Conservation (phyloP, 306 rosid species). For the Purshia tridentata region DNA sequence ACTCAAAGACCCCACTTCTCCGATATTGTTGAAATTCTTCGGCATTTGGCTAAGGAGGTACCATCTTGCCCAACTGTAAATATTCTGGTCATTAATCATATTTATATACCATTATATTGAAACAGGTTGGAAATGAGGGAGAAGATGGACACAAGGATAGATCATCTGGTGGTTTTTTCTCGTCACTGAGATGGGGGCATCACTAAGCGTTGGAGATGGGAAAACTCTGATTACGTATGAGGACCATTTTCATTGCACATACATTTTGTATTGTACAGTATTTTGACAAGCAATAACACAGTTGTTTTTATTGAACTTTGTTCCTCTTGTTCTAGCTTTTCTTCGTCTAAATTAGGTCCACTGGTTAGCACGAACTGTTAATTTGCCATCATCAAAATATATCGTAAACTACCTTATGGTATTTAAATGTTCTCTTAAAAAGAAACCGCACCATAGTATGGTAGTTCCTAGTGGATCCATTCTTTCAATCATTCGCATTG, state of each 20-base stretch:
- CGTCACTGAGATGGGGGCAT: constrained; percentile 57
- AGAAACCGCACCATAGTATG: not conserved
- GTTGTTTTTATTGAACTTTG: not conserved
- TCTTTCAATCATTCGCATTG: not conserved
- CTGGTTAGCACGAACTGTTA: not conserved
- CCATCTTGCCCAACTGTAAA: not conserved
- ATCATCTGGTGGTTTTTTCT: constrained; percentile 56
- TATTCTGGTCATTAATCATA: not conserved
- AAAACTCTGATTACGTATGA: constrained; percentile 9
- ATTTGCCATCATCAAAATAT: not conserved
- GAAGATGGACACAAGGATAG: constrained; percentile 51
- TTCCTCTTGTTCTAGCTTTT: not conserved
- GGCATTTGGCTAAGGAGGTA: constrained; percentile 74
- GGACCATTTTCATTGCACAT: constrained; percentile 24
- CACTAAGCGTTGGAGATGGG: constrained; percentile 29
- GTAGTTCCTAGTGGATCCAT: not conserved
- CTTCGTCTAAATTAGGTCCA: not conserved
- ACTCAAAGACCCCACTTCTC: constrained; percentile 70
- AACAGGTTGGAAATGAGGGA: constrained; percentile 56
- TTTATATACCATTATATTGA: constrained; percentile 23
- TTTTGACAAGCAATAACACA: not conserved
- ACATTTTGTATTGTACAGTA: constrained; percentile 20
- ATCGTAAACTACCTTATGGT: not conserved
- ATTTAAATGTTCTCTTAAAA: not conserved
- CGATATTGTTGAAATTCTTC: constrained; percentile 71